phyloP scores from a whole-genome alignment of 257 asterid species.

The Forsythia suspensa region DNA sequence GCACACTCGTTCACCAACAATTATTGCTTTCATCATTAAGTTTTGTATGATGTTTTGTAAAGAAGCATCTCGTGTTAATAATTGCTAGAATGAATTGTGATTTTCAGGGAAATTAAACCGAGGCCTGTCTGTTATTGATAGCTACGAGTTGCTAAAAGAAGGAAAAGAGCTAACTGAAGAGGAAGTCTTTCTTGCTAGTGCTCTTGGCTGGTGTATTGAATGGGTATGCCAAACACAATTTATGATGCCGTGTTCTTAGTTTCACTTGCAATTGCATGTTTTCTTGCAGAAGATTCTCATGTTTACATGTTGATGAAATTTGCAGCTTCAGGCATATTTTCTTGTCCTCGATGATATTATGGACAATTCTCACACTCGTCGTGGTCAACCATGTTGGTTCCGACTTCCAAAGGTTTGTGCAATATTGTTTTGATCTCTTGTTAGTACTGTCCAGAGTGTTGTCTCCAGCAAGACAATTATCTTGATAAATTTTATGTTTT shows the following conservation, averaged over 20 bases:
- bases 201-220: constrained; percentile 96
- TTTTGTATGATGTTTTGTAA: not conserved
- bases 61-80: not conserved
- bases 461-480: constrained; percentile 6
- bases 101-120: constrained; percentile 89
- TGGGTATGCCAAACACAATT: constrained; percentile 58
- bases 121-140: constrained; percentile 91
- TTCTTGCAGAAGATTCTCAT: not conserved
- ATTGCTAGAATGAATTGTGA: not conserved
- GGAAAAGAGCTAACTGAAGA: constrained; percentile 71
- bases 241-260: constrained; percentile 10
- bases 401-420: constrained; percentile 66
- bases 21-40: not conserved
- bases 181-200: constrained; percentile 76
- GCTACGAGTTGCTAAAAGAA: constrained; percentile 78
- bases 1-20: not conserved
- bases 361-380: constrained; percentile 87
- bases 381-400: constrained; percentile 97
- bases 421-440: constrained; percentile 14
- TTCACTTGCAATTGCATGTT: not conserved
- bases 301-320: constrained; percentile 16
- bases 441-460: constrained; percentile 5
- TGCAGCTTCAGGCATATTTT: constrained; percentile 96
- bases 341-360: constrained; percentile 93
- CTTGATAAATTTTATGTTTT: constrained; percentile 24